phyloP scores from a whole-genome alignment of 2,329 filamentous ascomycete species.

The Aspergillus terreus region DNA sequence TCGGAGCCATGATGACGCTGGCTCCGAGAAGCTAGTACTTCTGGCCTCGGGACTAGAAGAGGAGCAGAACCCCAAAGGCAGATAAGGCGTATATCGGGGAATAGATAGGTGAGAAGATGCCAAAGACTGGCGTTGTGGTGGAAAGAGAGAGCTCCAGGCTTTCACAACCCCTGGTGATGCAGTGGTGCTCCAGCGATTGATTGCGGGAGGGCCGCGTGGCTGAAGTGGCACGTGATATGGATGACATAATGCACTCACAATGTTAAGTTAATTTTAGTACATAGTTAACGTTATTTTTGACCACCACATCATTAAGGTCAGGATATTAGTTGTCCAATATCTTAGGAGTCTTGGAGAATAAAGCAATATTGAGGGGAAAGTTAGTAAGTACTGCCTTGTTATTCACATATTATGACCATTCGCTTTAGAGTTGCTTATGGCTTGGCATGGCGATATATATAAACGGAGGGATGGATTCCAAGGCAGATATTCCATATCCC shows the following conservation, averaged over 20 bases:
- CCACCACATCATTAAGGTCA: no score
- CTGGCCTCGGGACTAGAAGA: slow-evolving; percentile 15
- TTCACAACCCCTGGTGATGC: neutral
- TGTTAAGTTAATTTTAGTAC: no score
- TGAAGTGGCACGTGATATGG: neutral
- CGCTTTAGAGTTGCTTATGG: no score
- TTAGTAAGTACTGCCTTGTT: no score
- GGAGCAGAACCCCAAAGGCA: slow-evolving; percentile 4
- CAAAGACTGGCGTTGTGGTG: slow-evolving; percentile 1
- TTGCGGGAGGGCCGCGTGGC: slow-evolving; percentile 2
- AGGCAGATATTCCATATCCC: no score
- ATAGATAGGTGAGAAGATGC: neutral
- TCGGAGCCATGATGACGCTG: slow-evolving; percentile 53
- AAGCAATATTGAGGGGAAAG: no score
- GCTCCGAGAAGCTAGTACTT: slow-evolving; percentile 21
- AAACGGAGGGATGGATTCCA: no score
- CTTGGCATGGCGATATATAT: no score
- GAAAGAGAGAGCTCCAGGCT: neutral
- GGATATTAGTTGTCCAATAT: no score
- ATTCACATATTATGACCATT: no score
- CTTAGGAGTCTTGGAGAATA: no score
- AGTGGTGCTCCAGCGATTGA: neutral
- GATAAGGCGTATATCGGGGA: neutral
- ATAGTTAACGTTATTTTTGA: no score
- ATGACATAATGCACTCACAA: neutral